Base-by-base conservation (phyloP, 2,329 filamentous ascomycete genomes). In the Aspergillus ruber region DNA sequence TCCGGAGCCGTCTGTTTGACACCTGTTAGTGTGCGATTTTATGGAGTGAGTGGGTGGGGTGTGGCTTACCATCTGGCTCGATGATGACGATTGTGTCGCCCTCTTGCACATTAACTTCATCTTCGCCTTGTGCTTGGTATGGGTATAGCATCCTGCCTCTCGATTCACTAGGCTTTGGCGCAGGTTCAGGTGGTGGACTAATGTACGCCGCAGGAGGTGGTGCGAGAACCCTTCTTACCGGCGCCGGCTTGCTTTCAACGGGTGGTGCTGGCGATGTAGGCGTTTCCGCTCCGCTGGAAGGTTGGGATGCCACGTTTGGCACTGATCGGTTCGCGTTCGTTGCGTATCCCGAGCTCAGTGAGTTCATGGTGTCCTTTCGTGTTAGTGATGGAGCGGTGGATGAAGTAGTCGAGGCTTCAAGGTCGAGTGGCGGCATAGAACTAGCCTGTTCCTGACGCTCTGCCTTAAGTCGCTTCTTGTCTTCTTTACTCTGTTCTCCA, bases 401-500 rank as follows among this genome's bases (percentile, higher is more conserved):
- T 6, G 25, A 29, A 45, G 84, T 73, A 49, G 87, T 84, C 3
- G 83, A 74, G 13, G 66, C 62, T 0, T 64, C 58, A 20, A 66
- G 51, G 17, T 73, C 73, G 18, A 69, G 54, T 9, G 60, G 56
- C 29, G 68, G 65, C n/a, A 63, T 55, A 27, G 81, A 72, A 60
- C 85, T 87, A 10, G 90, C 86, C 4, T 84, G 78, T 50, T 87
- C 85, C 70, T 97, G 91, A 51, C 90, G 81, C 64, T 90, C 85
- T 38, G 80, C 79, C 70, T 97, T 97, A 38, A 95, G 77, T 61
- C 90, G 94, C 76, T 96, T 98, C 73, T 85, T 90, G 60, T 95
- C 90, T 53, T 97, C 93, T 69, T 97, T 98, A 53, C 78, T 85
- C 64, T 93, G 83, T 63, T 97, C 93, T 43, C 93, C 93, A 0